phyloP scores from a whole-genome alignment of 2,329 filamentous ascomycete genomes.

The Fusarium chaquense region DNA sequence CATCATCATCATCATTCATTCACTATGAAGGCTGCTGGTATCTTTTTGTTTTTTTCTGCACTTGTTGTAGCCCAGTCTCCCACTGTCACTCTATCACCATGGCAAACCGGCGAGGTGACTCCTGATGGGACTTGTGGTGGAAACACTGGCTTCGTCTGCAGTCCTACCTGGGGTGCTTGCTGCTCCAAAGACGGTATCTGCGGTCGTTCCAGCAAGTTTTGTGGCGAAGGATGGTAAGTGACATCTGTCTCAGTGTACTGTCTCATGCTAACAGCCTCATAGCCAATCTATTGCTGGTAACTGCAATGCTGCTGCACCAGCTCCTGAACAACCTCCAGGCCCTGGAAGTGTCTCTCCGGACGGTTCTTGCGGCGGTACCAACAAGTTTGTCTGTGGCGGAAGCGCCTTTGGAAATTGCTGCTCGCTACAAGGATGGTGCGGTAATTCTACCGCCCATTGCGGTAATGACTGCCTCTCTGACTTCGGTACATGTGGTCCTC shows the following conservation, averaged over 20 bases:
- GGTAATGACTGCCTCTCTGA: background rate
- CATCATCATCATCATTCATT: background rate
- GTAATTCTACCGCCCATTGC: conserved; percentile 13
- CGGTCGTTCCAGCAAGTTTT: conserved; percentile 19
- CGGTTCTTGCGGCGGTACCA: conserved; percentile 16
- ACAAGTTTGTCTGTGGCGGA: conserved; percentile 5
- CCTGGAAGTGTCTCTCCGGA: conserved; percentile 17
- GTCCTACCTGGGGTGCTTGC: conserved; percentile 16
- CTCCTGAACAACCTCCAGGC: background rate
- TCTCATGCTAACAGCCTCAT: background rate
- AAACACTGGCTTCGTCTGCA: conserved; percentile 12
- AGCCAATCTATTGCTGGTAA: conserved; percentile 7
- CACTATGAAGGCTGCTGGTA: background rate
- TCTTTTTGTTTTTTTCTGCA: conserved; percentile 11
- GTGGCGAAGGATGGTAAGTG: conserved; percentile 15
- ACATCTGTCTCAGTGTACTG: rapidly evolving
- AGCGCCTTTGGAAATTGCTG: conserved; percentile 10
- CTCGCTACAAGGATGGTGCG: conserved; percentile 4
- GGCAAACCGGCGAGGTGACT: conserved; percentile 19
- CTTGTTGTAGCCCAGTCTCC: conserved; percentile 8
- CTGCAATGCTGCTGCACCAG: conserved; percentile 12
- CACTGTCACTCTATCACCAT: background rate
- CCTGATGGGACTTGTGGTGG: conserved; percentile 12
- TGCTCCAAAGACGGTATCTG: conserved; percentile 13
- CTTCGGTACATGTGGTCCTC: conserved; percentile 9